These are phyloP conservation scores for Lolium rigidum DNA, from an alignment of 176 grass and related monocot species.

Conservation along the genomic window DNA sequence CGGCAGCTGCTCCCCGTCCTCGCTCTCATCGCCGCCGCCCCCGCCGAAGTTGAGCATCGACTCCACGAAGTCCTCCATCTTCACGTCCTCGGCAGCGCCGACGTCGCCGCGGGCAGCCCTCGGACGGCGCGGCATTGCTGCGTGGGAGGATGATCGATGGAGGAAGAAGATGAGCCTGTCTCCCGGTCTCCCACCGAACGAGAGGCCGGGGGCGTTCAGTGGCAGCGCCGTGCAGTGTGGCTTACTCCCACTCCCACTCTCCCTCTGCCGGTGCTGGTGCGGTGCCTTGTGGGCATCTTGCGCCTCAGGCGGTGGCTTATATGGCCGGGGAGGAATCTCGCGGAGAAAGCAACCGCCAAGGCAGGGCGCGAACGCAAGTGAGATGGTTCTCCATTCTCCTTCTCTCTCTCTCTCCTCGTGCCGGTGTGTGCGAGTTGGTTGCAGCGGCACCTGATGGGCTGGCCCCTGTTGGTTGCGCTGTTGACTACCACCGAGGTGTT, in stretches of 20 bases:
- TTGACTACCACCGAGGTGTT: slow-evolving; percentile 13
- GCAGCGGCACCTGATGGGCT: slow-evolving; percentile 12
- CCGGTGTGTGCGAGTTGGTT: slow-evolving; percentile 27
- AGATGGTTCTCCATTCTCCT: slow-evolving; percentile 5
- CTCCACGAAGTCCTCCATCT: slow-evolving; percentile 58
- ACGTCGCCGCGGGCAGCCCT: slow-evolving; percentile 20
- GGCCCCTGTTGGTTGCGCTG: slow-evolving; percentile 40
- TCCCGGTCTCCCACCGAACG: slow-evolving; percentile 37
- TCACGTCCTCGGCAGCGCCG: slow-evolving; percentile 48
- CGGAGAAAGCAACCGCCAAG: slow-evolving; percentile 24
- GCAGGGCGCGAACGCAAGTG: slow-evolving; percentile 42
- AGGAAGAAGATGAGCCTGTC: neutral
- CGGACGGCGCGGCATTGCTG: slow-evolving; percentile 51
- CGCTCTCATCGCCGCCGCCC: slow-evolving; percentile 30
- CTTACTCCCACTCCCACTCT: slow-evolving; percentile 23
- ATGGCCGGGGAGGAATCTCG: slow-evolving; percentile 46
- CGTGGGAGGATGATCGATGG: neutral
- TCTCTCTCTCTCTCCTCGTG: slow-evolving; percentile 12
- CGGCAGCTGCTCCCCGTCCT: slow-evolving; percentile 30
- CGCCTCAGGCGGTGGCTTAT: slow-evolving; percentile 52
- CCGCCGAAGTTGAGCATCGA: slow-evolving; percentile 50
- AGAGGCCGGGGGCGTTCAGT: neutral
- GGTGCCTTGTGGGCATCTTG: slow-evolving; percentile 24
- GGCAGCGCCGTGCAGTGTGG: slow-evolving; percentile 7
- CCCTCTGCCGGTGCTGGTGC: neutral